A percentile compares a stretch with the other conserved stretches of the same genome.
phyloP scores from a whole-genome alignment of 2,329 filamentous ascomycete species.

The Apiospora kogelbergensis region DNA sequence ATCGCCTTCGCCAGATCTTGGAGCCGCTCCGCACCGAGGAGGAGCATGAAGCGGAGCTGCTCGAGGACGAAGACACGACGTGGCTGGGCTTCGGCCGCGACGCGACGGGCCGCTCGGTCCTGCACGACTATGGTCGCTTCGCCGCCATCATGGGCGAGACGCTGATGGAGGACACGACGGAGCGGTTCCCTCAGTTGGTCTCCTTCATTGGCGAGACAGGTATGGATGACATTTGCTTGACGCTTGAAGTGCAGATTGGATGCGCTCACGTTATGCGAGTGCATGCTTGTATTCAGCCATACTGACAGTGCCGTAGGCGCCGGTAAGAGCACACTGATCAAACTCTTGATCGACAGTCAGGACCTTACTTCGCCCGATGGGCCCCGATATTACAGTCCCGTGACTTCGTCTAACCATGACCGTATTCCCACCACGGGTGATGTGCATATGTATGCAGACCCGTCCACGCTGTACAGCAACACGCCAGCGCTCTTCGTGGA shows the following conservation, averaged over 20 bases:
- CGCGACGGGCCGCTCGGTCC: slow-evolving; percentile 26
- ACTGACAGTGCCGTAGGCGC: slow-evolving; percentile 30
- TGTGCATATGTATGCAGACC: slow-evolving; percentile 53
- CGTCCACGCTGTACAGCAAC: slow-evolving; percentile 36
- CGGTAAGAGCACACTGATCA: slow-evolving; percentile 51
- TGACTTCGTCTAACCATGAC: slow-evolving; percentile 41
- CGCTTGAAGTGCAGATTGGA: neutral
- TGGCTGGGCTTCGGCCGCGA: slow-evolving; percentile 35
- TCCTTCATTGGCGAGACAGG: slow-evolving; percentile 45
- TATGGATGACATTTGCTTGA: slow-evolving; percentile 16
- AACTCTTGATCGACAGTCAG: slow-evolving; percentile 43
- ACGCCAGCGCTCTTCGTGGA: slow-evolving; percentile 49
- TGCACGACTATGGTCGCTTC: slow-evolving; percentile 40
- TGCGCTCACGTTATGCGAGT: neutral
- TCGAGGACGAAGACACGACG: slow-evolving; percentile 32
- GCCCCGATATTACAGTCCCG: slow-evolving; percentile 39
- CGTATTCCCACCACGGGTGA: slow-evolving; percentile 48
- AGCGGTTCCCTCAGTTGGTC: slow-evolving; percentile 37
- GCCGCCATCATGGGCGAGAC: slow-evolving; percentile 39
- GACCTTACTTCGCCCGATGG: slow-evolving; percentile 25
- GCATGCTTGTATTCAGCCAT: too few species aligned
- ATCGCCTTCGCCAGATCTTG: slow-evolving; percentile 31
- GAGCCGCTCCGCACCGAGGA: slow-evolving; percentile 31
- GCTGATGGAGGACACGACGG: slow-evolving; percentile 23
- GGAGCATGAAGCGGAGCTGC: slow-evolving; percentile 31